Percentiles rank a stretch among this genome's conserved stretches.
Conservation (phyloP, 2,329 filamentous ascomycete genomes). For the Scedosporium minutisporum region DNA sequence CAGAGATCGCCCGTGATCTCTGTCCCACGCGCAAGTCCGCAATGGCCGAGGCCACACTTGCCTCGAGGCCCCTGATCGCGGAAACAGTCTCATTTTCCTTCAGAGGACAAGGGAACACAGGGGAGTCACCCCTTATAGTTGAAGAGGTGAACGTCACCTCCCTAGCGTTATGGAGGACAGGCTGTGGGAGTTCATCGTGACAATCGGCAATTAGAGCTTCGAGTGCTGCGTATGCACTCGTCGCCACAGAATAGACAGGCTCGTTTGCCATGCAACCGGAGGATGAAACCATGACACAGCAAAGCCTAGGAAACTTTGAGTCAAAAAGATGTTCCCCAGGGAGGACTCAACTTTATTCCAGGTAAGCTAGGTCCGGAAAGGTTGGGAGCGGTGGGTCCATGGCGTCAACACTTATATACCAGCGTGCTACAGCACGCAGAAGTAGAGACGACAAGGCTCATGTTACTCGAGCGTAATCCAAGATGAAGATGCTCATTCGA, state of each 20-base stretch:
- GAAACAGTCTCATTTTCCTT: conserved; percentile 29
- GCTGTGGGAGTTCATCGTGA: background rate
- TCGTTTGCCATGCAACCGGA: background rate
- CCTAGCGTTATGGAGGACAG: conserved; percentile 16
- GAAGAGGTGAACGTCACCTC: conserved; percentile 21
- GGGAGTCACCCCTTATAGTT: conserved; percentile 16
- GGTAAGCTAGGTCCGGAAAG: background rate
- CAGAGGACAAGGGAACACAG: conserved; percentile 30
- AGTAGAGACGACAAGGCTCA: background rate
- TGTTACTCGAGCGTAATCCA: background rate
- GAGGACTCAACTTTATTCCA: background rate
- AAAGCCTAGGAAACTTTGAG: background rate
- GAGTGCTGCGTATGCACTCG: background rate
- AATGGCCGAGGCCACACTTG: conserved; percentile 48
- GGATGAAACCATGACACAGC: background rate
- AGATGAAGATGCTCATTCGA: background rate
- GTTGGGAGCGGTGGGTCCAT: background rate
- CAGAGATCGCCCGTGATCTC: conserved; percentile 23
- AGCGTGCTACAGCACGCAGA: too few species aligned
- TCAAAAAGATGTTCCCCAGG: background rate
- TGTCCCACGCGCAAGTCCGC: conserved; percentile 42
- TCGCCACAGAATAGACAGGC: background rate
- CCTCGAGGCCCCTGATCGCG: conserved; percentile 50
- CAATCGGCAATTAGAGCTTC: background rate
- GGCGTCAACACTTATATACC: background rate